phyloP scores from a whole-genome alignment of 768 basidiomycete genomes.

The Baorangia bicolor region DNA sequence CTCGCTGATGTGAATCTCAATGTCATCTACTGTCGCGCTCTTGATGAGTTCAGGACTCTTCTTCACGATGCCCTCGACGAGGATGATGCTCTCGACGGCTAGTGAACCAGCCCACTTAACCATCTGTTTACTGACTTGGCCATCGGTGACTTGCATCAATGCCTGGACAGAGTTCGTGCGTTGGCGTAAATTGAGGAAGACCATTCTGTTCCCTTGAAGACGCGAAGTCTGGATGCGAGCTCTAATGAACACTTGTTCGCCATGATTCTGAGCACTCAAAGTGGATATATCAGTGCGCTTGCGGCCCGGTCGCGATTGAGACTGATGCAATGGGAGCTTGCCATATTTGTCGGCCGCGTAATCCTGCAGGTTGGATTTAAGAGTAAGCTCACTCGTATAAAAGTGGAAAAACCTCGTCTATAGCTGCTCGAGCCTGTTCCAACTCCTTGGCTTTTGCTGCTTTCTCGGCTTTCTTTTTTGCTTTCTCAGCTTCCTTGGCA shows the following conservation, averaged over 20 bases:
- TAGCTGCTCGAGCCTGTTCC: slow-evolving; percentile 67
- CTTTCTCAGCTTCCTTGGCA: slow-evolving; percentile 89
- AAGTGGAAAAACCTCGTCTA: slow-evolving; percentile 44
- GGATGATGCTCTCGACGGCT: slow-evolving; percentile 84
- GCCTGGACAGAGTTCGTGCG: slow-evolving; percentile 85
- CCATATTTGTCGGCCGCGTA: slow-evolving; percentile 82
- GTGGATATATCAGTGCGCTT: slow-evolving; percentile 63
- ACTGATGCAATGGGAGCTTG: slow-evolving; percentile 85
- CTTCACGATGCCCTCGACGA: slow-evolving; percentile 82
- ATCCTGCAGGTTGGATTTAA: slow-evolving; percentile 49
- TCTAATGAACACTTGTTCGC: slow-evolving; percentile 76
- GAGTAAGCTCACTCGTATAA: slow-evolving; percentile 34
- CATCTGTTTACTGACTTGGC: slow-evolving; percentile 94
- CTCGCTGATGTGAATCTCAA: slow-evolving; percentile 83
- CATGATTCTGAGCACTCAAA: slow-evolving; percentile 61
- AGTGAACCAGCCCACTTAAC: slow-evolving; percentile 84
- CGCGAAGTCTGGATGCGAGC: slow-evolving; percentile 91
- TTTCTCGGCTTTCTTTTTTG: slow-evolving; percentile 83
- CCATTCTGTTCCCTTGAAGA: slow-evolving; percentile 93
- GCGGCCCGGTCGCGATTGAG: slow-evolving; percentile 68
- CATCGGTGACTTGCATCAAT: slow-evolving; percentile 66
- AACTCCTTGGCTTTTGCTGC: slow-evolving; percentile 76
- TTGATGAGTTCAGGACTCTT: slow-evolving; percentile 85
- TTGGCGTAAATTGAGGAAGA: slow-evolving; percentile 91
- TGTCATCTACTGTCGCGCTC: slow-evolving; percentile 83